Percentiles rank a stretch among this genome's conserved stretches.
Evolutionary conservation across 768 basidiomycete species (phyloP).

Genomic region (Russula earlei): DNA sequence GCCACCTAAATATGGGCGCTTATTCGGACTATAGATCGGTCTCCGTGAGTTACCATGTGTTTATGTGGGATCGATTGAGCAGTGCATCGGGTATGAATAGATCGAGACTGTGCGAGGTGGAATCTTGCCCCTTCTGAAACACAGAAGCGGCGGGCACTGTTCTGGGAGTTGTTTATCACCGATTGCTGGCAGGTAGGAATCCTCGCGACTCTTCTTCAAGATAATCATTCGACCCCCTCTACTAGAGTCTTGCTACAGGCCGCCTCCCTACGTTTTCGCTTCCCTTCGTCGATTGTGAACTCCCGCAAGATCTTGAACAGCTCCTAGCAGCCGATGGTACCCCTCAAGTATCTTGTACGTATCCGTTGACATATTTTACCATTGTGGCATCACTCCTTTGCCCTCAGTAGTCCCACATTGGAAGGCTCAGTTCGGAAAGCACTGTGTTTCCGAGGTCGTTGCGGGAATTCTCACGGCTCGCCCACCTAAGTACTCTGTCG

Average conservation of each 20-base stretch:
- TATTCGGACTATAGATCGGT: constrained; percentile 40
- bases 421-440: constrained; percentile 60
- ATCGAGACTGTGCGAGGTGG: constrained; percentile 68
- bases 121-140: constrained; percentile 50
- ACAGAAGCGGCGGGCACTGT: constrained; percentile 59
- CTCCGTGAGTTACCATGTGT: constrained; percentile 37
- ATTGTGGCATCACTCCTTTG: neutral
- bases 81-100: too few species aligned
- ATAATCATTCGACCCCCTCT: neutral
- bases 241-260: constrained; percentile 64
- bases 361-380: neutral
- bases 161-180: constrained; percentile 68
- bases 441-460: constrained; percentile 59
- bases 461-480: constrained; percentile 58
- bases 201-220: neutral
- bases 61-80: neutral
- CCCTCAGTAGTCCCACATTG: constrained; percentile 51
- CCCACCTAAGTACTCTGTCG: constrained; percentile 51
- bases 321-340: constrained; percentile 51
- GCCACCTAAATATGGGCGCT: neutral
- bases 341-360: constrained; percentile 50
- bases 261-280: constrained; percentile 59
- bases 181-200: constrained; percentile 61
- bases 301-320: constrained; percentile 51
- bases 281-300: constrained; percentile 63